Evolutionary conservation across 1,284 basidiomycete genomes (phyloP).

Genomic region (Puccinia sorghi): DNA sequence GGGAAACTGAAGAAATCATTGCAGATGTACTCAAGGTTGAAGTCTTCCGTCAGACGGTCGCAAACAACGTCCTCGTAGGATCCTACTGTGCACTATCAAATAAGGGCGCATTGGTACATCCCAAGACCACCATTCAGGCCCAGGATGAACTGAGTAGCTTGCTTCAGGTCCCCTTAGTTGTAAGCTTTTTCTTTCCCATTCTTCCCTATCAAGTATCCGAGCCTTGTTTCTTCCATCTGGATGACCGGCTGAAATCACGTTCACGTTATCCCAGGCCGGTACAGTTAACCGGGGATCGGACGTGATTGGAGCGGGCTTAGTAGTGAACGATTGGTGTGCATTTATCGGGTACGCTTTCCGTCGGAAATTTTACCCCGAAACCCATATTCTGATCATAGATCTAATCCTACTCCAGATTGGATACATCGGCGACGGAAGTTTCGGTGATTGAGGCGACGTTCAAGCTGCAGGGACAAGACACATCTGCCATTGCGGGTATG

Average conservation of each 20-base stretch:
- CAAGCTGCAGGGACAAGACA: slow-evolving; percentile 84
- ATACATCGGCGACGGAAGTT: slow-evolving; percentile 97
- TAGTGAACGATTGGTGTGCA: slow-evolving; percentile 99
- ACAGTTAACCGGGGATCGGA: slow-evolving; percentile 98
- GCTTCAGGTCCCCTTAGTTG: slow-evolving; percentile 87
- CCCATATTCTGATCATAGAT: not conserved
- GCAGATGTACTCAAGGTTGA: slow-evolving; percentile 99
- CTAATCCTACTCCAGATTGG: slow-evolving; percentile 61
- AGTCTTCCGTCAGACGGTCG: slow-evolving; percentile 96
- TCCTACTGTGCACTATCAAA: slow-evolving; percentile 93
- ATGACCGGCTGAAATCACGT: no score
- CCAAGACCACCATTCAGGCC: slow-evolving; percentile 93
- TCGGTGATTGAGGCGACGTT: slow-evolving; percentile 97
- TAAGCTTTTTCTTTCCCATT: not conserved
- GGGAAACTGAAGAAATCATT: slow-evolving; percentile 99
- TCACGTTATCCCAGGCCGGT: slow-evolving; percentile 64
- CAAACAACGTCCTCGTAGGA: slow-evolving; percentile 94
- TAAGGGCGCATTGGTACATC: slow-evolving; percentile 95
- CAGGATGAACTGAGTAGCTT: slow-evolving; percentile 95
- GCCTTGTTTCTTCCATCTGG: not conserved
- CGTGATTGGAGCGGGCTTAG: slow-evolving; percentile 92
- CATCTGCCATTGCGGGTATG: slow-evolving; percentile 90
- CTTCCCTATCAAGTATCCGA: not conserved
- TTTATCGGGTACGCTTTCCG: slow-evolving; percentile 69
- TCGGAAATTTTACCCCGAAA: slow-evolving; percentile 40